Conservation (phyloP, 2,329 filamentous ascomycete genomes). For the Colletotrichum cuscutae region DNA sequence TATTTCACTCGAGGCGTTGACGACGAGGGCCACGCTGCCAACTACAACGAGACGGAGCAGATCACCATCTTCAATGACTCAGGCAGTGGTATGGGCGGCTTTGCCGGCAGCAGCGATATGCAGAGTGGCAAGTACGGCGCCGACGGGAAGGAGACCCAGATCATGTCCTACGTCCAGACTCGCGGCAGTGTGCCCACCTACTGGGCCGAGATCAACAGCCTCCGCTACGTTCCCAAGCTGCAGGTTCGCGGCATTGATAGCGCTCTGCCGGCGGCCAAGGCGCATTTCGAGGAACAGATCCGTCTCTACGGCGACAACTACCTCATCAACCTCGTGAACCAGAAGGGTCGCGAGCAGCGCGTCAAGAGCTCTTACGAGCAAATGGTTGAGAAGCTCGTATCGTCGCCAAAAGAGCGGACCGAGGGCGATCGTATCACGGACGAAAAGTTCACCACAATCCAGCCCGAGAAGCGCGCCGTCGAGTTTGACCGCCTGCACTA, state of each 20-base stretch:
- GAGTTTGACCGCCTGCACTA: conserved; percentile 91
- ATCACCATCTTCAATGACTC: conserved; percentile 88
- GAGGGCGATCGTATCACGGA: conserved; percentile 74
- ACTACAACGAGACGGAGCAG: conserved; percentile 99
- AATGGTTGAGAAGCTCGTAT: conserved; percentile 81
- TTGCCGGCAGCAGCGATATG: conserved; percentile 79
- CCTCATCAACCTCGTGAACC: conserved; percentile 96
- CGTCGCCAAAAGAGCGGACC: conserved; percentile 72
- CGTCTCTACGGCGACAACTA: conserved; percentile 95
- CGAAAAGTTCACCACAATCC: conserved; percentile 85
- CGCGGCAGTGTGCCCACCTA: conserved; percentile 95
- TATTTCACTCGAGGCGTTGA: conserved; percentile 97
- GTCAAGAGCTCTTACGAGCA: conserved; percentile 96
- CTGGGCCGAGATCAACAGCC: conserved; percentile 95
- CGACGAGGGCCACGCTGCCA: conserved; percentile 93
- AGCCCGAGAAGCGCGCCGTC: conserved; percentile 67
- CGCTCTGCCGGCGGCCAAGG: conserved; percentile 80
- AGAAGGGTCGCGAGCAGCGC: conserved; percentile 87
- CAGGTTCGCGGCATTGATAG: conserved; percentile 87
- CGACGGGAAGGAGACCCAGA: conserved; percentile 80
- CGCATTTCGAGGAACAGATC: conserved; percentile 95
- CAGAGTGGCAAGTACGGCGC: conserved; percentile 76
- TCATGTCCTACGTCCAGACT: conserved; percentile 95
- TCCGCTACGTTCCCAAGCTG: conserved; percentile 91
- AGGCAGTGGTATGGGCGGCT: conserved; percentile 78